Evolutionary conservation across 2,329 filamentous ascomycete genomes (phyloP).

Genomic region (Orbilia javanica): DNA sequence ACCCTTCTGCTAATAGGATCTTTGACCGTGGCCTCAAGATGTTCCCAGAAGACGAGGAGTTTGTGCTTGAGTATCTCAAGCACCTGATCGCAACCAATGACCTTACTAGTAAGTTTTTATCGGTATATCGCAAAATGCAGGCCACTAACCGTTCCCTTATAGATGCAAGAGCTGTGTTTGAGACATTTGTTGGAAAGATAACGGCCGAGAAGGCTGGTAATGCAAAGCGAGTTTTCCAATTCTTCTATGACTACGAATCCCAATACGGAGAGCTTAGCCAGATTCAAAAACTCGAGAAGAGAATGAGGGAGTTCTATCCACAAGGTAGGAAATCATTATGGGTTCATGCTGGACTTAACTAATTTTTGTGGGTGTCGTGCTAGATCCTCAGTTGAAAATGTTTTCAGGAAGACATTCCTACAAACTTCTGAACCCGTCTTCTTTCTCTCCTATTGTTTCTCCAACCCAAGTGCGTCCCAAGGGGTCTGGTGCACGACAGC

Average conservation of each 20-base stretch:
- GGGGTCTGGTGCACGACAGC: constrained; percentile 64
- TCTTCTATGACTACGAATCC: constrained; percentile 95
- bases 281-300: constrained; percentile 87
- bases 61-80: constrained; percentile 95
- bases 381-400: constrained; percentile 61
- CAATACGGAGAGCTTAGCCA: constrained; percentile 93
- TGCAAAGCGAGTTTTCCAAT: constrained; percentile 86
- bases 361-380: neutral
- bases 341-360: neutral
- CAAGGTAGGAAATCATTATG: constrained; percentile 72
- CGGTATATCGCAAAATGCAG: neutral
- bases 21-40: constrained; percentile 93
- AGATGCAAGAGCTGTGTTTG: constrained; percentile 96
- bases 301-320: constrained; percentile 94
- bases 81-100: constrained; percentile 93
- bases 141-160: constrained; percentile 46
- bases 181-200: constrained; percentile 84
- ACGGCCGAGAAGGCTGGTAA: constrained; percentile 84
- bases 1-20: constrained; percentile 90
- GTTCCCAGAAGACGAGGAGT: constrained; percentile 92
- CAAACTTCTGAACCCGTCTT: constrained; percentile 61
- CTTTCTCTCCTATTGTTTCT: constrained; percentile 61
- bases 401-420: constrained; percentile 62
- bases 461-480: constrained; percentile 58
- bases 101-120: constrained; percentile 80